Conservation (phyloP, 306 rosid species). For the Medicago arabica region DNA sequence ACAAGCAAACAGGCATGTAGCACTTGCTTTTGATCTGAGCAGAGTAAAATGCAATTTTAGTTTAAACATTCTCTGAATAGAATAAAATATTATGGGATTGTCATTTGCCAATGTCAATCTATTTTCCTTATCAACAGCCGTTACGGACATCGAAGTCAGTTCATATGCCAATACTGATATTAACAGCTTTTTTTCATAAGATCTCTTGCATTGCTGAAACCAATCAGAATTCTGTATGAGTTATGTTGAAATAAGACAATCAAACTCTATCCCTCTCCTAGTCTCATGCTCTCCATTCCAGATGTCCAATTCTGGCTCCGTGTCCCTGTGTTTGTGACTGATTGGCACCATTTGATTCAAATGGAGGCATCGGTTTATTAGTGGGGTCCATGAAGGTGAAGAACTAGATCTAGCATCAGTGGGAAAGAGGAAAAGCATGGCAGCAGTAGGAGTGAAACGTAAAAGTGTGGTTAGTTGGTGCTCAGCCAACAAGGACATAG, state of each 20-base stretch:
- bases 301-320: no score
- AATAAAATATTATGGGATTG: conserved; percentile 26
- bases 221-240: conserved; percentile 2
- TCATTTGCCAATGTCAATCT: conserved; percentile 19
- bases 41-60: no score
- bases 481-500: conserved; percentile 3
- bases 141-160: conserved; percentile 24
- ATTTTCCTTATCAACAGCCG: neutral
- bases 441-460: conserved; percentile 13
- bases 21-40: no score
- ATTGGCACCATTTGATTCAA: neutral
- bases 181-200: neutral
- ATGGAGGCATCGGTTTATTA: conserved; percentile 7
- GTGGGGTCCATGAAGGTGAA: conserved; percentile 19
- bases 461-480: conserved; percentile 27
- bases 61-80: conserved; percentile 5
- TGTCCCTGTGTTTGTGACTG: neutral
- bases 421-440: conserved; percentile 13
- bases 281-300: no score
- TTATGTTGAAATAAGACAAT: conserved; percentile 26
- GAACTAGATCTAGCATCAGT: conserved; percentile 1
- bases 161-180: conserved; percentile 19
- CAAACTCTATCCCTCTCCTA: no score
- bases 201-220: conserved; percentile 13
- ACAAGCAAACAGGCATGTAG: conserved; percentile 22